phyloP scores from a whole-genome alignment of 73 alveolate species.

The Halteria grandinella region DNA sequence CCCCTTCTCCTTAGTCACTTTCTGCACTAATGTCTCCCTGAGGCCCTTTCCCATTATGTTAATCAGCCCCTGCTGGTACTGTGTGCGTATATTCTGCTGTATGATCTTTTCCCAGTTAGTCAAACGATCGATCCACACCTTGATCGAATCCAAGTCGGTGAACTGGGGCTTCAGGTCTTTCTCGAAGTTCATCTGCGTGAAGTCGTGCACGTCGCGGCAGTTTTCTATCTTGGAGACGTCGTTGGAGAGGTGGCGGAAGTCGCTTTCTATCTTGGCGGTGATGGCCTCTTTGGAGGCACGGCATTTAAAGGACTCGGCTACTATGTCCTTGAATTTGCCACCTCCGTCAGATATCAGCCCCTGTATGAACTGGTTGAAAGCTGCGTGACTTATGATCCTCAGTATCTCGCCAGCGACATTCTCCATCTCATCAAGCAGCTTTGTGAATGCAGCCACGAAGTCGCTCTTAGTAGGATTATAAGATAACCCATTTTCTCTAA shows the following conservation, averaged over 20 bases:
- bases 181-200: slow-evolving; percentile 67
- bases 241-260: slow-evolving; percentile 71
- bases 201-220: slow-evolving; percentile 82
- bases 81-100: slow-evolving; percentile 52
- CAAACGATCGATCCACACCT: slow-evolving; percentile 64
- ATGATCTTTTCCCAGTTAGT: slow-evolving; percentile 68
- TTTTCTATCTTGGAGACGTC: slow-evolving; percentile 77
- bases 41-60: slow-evolving; percentile 77
- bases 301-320: slow-evolving; percentile 68
- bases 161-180: slow-evolving; percentile 75
- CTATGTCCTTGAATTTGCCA: slow-evolving; percentile 67
- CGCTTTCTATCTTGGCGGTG: slow-evolving; percentile 63
- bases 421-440: slow-evolving; percentile 77
- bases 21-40: slow-evolving; percentile 69
- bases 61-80: slow-evolving; percentile 71
- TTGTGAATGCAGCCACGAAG: slow-evolving; percentile 70
- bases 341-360: slow-evolving; percentile 72
- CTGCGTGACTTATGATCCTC: slow-evolving; percentile 67
- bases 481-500: slow-evolving; percentile 60
- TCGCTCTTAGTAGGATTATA: slow-evolving; percentile 87
- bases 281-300: slow-evolving; percentile 69
- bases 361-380: slow-evolving; percentile 70
- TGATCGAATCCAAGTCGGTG: slow-evolving; percentile 65
- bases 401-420: slow-evolving; percentile 64
- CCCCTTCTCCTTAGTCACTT: slow-evolving; percentile 63